Percentiles rank a stretch among this genome's conserved stretches.
Evolutionary conservation across 169 alveolate genomes (phyloP).

Genomic region (Eimeria sp.): DNA sequence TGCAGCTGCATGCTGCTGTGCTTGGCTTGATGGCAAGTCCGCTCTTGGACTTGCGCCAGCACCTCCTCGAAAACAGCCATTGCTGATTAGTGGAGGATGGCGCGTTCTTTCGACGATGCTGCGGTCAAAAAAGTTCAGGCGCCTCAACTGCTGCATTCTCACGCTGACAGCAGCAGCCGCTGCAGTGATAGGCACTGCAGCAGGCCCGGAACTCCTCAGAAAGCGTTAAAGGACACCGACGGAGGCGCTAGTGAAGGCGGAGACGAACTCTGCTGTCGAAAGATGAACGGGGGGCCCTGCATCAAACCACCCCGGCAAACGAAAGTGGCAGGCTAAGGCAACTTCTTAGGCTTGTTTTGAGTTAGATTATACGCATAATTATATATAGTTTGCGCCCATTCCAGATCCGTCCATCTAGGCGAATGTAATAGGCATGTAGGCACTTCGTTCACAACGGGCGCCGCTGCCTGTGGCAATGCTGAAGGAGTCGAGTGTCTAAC

Average conservation of each 20-base stretch:
- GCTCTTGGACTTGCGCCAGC: not conserved
- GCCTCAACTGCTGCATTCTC: conserved; percentile 79
- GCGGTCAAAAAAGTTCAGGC: conserved; percentile 75
- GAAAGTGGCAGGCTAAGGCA: not conserved
- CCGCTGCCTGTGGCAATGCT: not conserved
- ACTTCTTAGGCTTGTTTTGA: not conserved
- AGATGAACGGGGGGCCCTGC: not conserved
- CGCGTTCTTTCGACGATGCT: conserved; percentile 44
- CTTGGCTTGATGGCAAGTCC: not conserved
- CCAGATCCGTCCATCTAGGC: not conserved
- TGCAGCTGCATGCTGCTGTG: conserved; percentile 48
- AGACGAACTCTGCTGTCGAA: not conserved
- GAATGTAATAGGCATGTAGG: no score
- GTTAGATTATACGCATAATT: not conserved
- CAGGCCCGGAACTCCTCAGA: not conserved
- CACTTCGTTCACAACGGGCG: not conserved
- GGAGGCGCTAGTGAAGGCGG: not conserved
- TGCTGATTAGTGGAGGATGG: not conserved
- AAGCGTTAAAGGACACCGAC: not conserved
- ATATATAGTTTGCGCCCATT: not conserved
- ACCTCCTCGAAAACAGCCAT: not conserved
- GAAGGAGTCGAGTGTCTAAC: not conserved
- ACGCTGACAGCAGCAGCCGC: not conserved
- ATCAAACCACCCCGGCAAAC: not conserved
- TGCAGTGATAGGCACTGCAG: conserved; percentile 1